A percentile compares a stretch with the other conserved stretches of the same genome.
Conservation (phyloP, 148 eudicot species). For the Vaccinium macrocarpon region DNA sequence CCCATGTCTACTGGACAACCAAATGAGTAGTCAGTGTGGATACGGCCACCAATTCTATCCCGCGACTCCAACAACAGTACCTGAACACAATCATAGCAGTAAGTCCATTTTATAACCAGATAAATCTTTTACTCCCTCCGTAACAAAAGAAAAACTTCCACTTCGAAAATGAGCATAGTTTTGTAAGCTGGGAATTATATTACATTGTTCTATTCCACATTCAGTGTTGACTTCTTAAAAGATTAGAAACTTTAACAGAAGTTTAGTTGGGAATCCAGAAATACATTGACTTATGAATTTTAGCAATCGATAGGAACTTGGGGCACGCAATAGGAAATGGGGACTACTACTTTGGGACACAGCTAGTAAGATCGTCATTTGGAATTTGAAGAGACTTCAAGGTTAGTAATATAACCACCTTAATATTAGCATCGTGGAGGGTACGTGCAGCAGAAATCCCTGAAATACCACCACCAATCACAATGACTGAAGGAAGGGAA, state of each 20-base stretch:
- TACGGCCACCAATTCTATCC: constrained; percentile 95
- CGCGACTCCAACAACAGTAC: constrained; percentile 91
- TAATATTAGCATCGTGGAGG: constrained; percentile 72
- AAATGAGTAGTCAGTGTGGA: constrained; percentile 93
- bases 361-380: neutral
- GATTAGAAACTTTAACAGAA: neutral
- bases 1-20: constrained; percentile 99
- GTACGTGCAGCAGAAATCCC: constrained; percentile 88
- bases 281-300: neutral
- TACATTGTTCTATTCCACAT: neutral
- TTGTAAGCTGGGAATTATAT: neutral
- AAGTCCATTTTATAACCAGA: constrained; percentile 1
- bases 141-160: neutral
- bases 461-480: constrained; percentile 97
- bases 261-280: neutral
- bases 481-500: constrained; percentile 70
- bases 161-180: constrained; percentile 7
- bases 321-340: constrained; percentile 8
- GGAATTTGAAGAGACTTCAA: neutral
- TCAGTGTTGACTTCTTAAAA: neutral
- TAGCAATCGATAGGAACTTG: neutral
- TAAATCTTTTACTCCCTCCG: neutral
- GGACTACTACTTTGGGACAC: neutral
- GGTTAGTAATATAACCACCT: constrained; percentile 43
- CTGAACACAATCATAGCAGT: constrained; percentile 38